A percentile compares a stretch with the other conserved stretches of the same genome.
Conservation (phyloP, 768 basidiomycete species). For the Russula lepida region DNA sequence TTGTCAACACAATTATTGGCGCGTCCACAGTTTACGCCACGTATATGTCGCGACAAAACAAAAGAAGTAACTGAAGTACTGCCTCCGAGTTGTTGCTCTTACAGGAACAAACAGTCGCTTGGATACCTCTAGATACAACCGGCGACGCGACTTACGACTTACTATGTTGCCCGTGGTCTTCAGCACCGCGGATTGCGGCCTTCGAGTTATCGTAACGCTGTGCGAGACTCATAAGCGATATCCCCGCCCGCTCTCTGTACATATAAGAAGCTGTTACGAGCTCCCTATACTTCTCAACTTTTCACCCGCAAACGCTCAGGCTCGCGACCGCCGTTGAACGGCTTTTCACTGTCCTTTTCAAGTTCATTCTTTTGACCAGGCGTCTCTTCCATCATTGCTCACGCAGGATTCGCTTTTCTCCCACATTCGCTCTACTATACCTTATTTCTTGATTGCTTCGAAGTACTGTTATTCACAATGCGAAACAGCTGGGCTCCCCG, state of each 20-base stretch:
- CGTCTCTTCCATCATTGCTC: conserved; percentile 26
- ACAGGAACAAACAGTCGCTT: not conserved
- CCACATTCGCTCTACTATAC: conserved; percentile 21
- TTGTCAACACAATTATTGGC: no score
- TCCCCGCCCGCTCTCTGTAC: not conserved
- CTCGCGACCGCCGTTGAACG: conserved; percentile 37
- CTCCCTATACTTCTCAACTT: conserved; percentile 11
- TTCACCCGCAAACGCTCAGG: conserved; percentile 21
- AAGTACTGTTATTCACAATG: conserved; percentile 2
- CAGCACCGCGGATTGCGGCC: not conserved
- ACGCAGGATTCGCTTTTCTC: conserved; percentile 23
- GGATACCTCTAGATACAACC: not conserved
- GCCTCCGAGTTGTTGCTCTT: not conserved
- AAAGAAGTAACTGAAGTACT: not conserved
- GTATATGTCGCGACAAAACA: not conserved
- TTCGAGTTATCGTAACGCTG: not conserved
- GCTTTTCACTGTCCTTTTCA: conserved; percentile 26
- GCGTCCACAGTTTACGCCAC: no score
- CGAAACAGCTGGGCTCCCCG: conserved; percentile 12
- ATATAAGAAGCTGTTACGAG: not conserved
- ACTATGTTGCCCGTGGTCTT: not conserved
- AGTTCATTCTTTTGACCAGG: conserved; percentile 38
- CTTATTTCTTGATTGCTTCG: not conserved
- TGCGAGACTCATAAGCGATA: not conserved
- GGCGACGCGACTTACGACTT: not conserved